phyloP scores from a whole-genome alignment of 352 stramenopile genomes.

The Globisporangium echinulatum region DNA sequence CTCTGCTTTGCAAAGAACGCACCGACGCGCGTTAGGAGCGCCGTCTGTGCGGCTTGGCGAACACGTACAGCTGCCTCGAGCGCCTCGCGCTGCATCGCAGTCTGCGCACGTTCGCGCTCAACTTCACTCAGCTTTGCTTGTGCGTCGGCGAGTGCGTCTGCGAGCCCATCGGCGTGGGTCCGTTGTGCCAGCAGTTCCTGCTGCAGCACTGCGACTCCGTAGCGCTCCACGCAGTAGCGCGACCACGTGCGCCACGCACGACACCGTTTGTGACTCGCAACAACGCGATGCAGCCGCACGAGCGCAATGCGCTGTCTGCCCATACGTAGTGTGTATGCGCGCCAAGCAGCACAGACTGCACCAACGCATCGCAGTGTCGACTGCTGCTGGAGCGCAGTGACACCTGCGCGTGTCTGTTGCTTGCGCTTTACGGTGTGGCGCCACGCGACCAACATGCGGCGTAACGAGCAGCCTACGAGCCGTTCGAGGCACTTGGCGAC shows the following conservation, averaged over 20 bases:
- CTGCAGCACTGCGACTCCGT: slow-evolving; percentile 1
- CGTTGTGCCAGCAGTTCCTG: background rate
- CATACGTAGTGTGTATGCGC: background rate
- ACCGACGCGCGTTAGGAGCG: slow-evolving; percentile 24
- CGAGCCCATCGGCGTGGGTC: background rate
- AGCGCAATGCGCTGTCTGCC: background rate
- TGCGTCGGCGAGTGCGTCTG: background rate
- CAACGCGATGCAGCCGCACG: background rate
- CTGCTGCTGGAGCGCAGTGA: background rate
- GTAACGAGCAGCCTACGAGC: too few relatives aligned
- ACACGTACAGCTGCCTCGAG: background rate
- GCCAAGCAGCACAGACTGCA: background rate
- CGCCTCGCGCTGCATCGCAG: background rate
- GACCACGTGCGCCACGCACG: slow-evolving; percentile 6
- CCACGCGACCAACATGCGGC: slow-evolving; percentile 5
- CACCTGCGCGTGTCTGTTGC: background rate
- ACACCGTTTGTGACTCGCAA: background rate
- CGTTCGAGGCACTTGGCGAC: background rate
- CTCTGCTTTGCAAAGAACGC: slow-evolving; percentile 30
- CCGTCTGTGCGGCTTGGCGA: slow-evolving; percentile 11
- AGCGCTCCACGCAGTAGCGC: background rate
- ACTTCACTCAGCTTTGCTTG: background rate
- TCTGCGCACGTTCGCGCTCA: slow-evolving; percentile 1
- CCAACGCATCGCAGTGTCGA: background rate
- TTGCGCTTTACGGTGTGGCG: background rate